Percentiles rank a stretch among this genome's conserved stretches.
These are phyloP conservation scores for Ampelocalamus luodianensis DNA, from an alignment of 176 grass and related monocot genomes.

Conservation along the genomic window DNA sequence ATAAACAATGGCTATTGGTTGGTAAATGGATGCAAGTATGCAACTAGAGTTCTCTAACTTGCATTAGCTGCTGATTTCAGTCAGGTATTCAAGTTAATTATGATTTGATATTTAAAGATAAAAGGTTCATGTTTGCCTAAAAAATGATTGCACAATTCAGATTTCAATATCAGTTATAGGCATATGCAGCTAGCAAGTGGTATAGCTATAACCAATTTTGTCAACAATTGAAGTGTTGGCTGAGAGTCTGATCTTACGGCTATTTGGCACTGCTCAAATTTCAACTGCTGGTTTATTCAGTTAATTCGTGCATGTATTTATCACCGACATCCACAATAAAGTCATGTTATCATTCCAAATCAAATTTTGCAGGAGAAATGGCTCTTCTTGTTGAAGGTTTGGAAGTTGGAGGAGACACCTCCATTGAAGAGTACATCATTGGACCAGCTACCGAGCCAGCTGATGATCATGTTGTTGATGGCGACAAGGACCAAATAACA, in stretches of 20 bases:
- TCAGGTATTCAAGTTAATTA: not conserved
- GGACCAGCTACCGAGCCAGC: conserved; percentile 55
- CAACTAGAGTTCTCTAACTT: not conserved
- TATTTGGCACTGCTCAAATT: conserved; percentile 25
- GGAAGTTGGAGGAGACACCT: conserved; percentile 73
- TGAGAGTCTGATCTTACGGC: not conserved
- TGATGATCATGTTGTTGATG: conserved; percentile 59
- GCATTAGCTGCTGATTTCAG: conserved; percentile 6
- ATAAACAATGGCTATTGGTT: not conserved
- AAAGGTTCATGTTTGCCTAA: not conserved
- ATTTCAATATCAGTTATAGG: not conserved
- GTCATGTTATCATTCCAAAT: conserved; percentile 18
- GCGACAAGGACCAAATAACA: conserved; percentile 71
- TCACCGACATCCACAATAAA: not conserved
- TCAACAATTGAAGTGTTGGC: conserved; percentile 4
- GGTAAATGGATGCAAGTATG: conserved; percentile 11
- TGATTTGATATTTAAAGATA: not conserved
- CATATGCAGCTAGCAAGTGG: not conserved
- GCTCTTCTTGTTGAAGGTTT: conserved; percentile 94
- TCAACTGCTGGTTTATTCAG: conserved; percentile 4
- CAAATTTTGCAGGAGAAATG: conserved; percentile 75
- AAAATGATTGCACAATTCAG: not conserved
- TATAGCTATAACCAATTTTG: conserved; percentile 6
- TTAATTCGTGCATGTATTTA: conserved; percentile 25
- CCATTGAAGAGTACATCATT: conserved; percentile 94